Evolutionary conservation across 176 grass and related monocot species (phyloP).

Genomic region (Alloteropsis semialata): DNA sequence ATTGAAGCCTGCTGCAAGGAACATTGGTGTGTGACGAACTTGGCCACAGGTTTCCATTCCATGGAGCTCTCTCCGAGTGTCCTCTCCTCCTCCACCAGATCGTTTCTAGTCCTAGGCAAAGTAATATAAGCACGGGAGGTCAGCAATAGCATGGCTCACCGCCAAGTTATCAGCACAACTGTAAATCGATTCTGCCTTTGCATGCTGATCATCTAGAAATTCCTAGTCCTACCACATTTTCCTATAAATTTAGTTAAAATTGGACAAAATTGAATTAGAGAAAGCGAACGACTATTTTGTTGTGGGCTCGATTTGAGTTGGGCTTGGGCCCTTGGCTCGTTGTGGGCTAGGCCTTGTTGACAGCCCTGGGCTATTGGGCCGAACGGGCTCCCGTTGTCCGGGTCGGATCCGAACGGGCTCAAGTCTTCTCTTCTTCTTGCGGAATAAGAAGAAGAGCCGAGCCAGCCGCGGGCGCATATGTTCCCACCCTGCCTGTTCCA

Average conservation of each 20-base stretch:
- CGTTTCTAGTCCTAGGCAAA: background rate
- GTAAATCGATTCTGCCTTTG: background rate
- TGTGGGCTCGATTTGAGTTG: too few species aligned
- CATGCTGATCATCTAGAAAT: too few species aligned
- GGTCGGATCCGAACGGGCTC: background rate
- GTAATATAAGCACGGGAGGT: background rate
- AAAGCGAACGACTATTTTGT: too few species aligned
- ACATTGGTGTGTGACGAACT: conserved; percentile 36
- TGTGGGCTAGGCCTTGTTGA: too few species aligned
- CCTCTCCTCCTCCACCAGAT: too few species aligned
- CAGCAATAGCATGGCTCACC: background rate
- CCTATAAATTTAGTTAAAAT: too few species aligned
- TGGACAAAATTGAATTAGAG: too few species aligned
- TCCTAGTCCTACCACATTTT: too few species aligned
- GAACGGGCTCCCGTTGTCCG: background rate
- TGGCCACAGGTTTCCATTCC: conserved; percentile 32
- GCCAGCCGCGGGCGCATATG: too few species aligned
- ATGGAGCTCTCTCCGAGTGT: background rate
- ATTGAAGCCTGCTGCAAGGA: background rate
- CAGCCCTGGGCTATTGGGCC: background rate
- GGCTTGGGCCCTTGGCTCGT: too few species aligned
- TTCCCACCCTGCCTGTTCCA: too few species aligned
- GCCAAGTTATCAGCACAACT: background rate
- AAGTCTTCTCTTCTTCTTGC: conserved; percentile 42
- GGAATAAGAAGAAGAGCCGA: conserved; percentile 21